phyloP scores from a whole-genome alignment of 805 yeast genomes.

The Sugiyamaella valdiviana region DNA sequence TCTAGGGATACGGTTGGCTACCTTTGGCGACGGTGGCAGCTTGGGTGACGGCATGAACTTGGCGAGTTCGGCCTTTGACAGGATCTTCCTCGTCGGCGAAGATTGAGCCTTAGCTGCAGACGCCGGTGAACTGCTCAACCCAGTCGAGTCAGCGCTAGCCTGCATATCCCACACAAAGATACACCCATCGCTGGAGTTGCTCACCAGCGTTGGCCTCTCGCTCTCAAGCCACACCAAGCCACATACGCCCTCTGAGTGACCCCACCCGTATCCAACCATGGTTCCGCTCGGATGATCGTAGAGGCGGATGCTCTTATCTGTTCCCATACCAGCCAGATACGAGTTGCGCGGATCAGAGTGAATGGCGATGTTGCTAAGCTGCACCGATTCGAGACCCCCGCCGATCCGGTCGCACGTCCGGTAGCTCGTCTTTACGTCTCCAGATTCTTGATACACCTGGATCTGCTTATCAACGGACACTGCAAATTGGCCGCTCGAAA shows the following conservation, averaged over 20 bases:
- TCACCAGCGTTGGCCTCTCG: conserved; percentile 13
- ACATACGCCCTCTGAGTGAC: conserved; percentile 48
- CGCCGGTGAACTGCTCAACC: neutral
- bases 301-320: conserved; percentile 53
- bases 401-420: conserved; percentile 36
- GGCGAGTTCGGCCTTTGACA: conserved; percentile 20
- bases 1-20: neutral
- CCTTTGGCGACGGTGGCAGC: conserved; percentile 1
- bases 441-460: conserved; percentile 34
- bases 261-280: conserved; percentile 51
- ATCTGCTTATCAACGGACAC: conserved; percentile 49
- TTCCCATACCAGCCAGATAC: conserved; percentile 31
- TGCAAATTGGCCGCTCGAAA: conserved; percentile 31
- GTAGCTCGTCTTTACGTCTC: conserved; percentile 35
- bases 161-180: conserved; percentile 22
- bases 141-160: neutral
- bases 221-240: conserved; percentile 31
- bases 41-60: conserved; percentile 12
- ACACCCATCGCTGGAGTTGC: conserved; percentile 26
- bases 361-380: conserved; percentile 14
- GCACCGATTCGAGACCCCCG: conserved; percentile 9
- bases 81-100: conserved; percentile 19
- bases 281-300: conserved; percentile 44
- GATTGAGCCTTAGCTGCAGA: neutral
- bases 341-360: neutral